These are phyloP conservation scores for Ophidiomyces ophidiicola DNA, from an alignment of 2,329 filamentous ascomycete genomes.

Conservation along the genomic window DNA sequence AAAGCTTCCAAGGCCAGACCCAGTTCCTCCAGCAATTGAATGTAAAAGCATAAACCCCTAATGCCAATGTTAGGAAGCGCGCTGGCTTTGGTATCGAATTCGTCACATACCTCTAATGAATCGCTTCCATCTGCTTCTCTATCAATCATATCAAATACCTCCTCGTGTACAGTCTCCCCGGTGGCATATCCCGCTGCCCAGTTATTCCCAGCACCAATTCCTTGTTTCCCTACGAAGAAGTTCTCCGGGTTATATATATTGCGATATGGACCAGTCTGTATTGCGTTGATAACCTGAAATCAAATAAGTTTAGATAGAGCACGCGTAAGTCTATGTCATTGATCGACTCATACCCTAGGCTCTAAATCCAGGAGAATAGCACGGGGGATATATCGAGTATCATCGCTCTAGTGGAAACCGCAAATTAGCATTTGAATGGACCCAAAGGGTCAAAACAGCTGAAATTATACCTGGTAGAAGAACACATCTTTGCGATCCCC, in stretches of 20 bases:
- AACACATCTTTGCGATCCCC: constrained; percentile 98
- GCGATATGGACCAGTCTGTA: constrained; percentile 85
- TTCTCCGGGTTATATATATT: constrained; percentile 99
- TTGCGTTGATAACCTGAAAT: constrained; percentile 65
- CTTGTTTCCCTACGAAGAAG: constrained; percentile 92
- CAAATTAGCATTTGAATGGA: not conserved
- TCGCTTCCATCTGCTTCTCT: constrained; percentile 96
- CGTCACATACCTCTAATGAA: constrained; percentile 60
- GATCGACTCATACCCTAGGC: constrained; percentile 54
- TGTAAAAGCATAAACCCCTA: constrained; percentile 97
- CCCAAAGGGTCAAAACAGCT: not conserved
- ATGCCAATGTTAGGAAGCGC: constrained; percentile 6
- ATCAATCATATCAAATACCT: constrained; percentile 99
- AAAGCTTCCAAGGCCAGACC: constrained; percentile 90
- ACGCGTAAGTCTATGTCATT: not conserved
- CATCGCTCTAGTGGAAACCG: constrained; percentile 60
- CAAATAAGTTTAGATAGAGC: not conserved
- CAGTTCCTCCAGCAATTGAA: constrained; percentile 93
- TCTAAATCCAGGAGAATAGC: constrained; percentile 93
- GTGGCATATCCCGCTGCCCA: constrained; percentile 96
- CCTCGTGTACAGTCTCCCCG: constrained; percentile 82
- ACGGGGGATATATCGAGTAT: constrained; percentile 93
- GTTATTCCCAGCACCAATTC: constrained; percentile 89
- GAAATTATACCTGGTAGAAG: constrained; percentile 66
- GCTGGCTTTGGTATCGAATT: not conserved